Conservation (phyloP, 495 filamentous ascomycete species). For the Aspergillus cavernicola region DNA sequence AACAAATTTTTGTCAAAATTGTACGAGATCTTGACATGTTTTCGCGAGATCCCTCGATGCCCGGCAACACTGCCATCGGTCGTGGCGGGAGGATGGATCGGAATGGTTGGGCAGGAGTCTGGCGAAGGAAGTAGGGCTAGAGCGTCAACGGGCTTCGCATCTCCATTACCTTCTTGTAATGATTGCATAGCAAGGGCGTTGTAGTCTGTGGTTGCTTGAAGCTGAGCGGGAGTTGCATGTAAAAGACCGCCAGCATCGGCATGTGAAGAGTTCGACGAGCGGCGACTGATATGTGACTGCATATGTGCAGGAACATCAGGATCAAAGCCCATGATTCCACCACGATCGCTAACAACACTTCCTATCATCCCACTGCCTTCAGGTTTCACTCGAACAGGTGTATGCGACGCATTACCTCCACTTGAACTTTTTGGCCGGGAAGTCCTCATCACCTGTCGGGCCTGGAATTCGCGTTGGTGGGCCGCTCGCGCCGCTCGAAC, state of each 20-base stretch:
- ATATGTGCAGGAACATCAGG: conserved; percentile 43
- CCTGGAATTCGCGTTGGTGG: conserved; percentile 44
- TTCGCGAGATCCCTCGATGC: conserved; percentile 69
- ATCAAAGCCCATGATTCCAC: conserved; percentile 57
- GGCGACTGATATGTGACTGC: conserved; percentile 40
- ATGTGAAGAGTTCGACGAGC: conserved; percentile 47
- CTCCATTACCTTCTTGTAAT: conserved; percentile 34
- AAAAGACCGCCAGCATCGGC: conserved; percentile 34
- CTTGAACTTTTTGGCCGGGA: conserved; percentile 47
- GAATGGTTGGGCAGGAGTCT: conserved; percentile 68
- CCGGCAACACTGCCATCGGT: conserved; percentile 58
- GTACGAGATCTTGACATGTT: conserved; percentile 81
- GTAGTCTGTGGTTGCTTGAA: conserved; percentile 42
- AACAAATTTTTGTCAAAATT: conserved; percentile 71
- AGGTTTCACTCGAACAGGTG: conserved; percentile 43
- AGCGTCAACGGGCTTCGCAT: conserved; percentile 39
- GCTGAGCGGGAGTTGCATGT: conserved; percentile 43
- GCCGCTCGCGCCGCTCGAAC: conserved; percentile 51
- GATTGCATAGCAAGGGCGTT: conserved; percentile 48
- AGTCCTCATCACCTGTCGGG: conserved; percentile 37
- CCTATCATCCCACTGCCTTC: conserved; percentile 46
- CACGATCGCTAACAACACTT: conserved; percentile 56
- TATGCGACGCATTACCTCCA: conserved; percentile 43
- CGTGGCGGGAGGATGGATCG: conserved; percentile 73
- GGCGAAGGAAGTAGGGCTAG: conserved; percentile 44